Base-by-base conservation (phyloP, 78 protist genomes). In the Ministeria vibrans region DNA sequence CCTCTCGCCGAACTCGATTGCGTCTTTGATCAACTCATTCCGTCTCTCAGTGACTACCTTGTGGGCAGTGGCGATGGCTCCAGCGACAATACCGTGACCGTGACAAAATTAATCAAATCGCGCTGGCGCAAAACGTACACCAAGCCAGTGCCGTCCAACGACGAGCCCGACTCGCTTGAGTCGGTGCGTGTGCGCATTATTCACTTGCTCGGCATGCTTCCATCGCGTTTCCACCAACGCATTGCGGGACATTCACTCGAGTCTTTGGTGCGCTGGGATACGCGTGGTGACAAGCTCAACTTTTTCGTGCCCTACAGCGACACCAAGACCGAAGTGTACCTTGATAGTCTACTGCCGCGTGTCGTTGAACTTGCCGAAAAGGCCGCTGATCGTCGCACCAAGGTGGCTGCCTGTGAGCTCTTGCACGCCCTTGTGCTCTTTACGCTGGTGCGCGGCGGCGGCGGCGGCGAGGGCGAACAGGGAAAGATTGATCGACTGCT, bases 361-460 rank as follows among this genome's bases (percentile, higher is more conserved):
- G 62, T 93, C 13, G 83, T 85, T 0, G 78, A 61, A 34, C 76
- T 93, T 4, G 91, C 96, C 32, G 73, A 38, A 46, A n/a, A 25
- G 7, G 49, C 92, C 28, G 38, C 79, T 4, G 88, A 81, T 42
- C 84, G 93, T 23, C 88, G 87, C 25, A 84, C 91, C 39, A 89
- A 89, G 59, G 85, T 87, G 1, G 92, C 92, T 0, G 88, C 94
- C 34, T 75, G 91, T 38, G 96, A 93, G 78, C 71, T 91, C 13
- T 85, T 93, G 34, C 96, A 93, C 73, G 75, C 90, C 2, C 32
- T 91, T 0, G 63, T 91, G 2, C 41, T 89, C 28, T 78, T 25
- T 46, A 84, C 80, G 86, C 61, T 93, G 39, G 94, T 94, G n/a
- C 34, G 45, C 1, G 68, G 25, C 15, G 62, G 81, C 2, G 68